Conservation (phyloP, 305 asterid species). For the Fraxinus greggii region DNA sequence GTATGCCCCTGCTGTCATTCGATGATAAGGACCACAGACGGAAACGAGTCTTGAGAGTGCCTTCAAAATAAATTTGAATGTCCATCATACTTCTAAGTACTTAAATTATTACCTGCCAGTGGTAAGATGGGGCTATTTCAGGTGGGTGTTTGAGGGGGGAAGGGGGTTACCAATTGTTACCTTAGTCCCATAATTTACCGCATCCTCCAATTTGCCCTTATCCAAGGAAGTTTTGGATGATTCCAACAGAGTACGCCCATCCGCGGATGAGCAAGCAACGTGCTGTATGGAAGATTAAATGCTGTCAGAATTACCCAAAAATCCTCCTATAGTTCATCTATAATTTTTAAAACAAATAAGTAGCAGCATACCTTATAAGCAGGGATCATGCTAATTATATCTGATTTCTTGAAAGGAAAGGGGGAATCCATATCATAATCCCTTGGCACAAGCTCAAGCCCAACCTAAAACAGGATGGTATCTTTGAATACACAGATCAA, state of each 20-base stretch:
- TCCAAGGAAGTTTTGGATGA: constrained; percentile 88
- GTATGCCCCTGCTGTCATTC: constrained; percentile 94
- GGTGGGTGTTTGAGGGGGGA: constrained; percentile 1
- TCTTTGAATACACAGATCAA: constrained; percentile 13
- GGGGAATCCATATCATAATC: constrained; percentile 85
- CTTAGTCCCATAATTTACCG: constrained; percentile 87
- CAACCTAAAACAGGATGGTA: constrained; percentile 50
- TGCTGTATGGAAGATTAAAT: constrained; percentile 52
- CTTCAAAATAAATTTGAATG: constrained; percentile 40
- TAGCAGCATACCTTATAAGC: constrained; percentile 60
- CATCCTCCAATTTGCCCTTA: constrained; percentile 91
- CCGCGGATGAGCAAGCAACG: constrained; percentile 93
- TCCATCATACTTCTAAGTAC: constrained; percentile 16
- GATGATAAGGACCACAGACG: constrained; percentile 94
- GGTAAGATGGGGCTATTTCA: neutral
- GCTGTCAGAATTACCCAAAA: constrained; percentile 31
- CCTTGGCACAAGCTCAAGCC: constrained; percentile 82
- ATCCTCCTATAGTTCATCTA: constrained; percentile 15
- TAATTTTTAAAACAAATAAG: constrained; percentile 20
- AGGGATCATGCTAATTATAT: constrained; percentile 80
- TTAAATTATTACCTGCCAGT: constrained; percentile 9
- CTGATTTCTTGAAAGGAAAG: constrained; percentile 70
- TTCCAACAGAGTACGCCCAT: constrained; percentile 87
- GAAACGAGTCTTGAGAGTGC: constrained; percentile 76
- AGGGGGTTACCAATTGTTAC: constrained; percentile 33